phyloP scores from a whole-genome alignment of 805 yeast species.

The Debaryomyces maramus region DNA sequence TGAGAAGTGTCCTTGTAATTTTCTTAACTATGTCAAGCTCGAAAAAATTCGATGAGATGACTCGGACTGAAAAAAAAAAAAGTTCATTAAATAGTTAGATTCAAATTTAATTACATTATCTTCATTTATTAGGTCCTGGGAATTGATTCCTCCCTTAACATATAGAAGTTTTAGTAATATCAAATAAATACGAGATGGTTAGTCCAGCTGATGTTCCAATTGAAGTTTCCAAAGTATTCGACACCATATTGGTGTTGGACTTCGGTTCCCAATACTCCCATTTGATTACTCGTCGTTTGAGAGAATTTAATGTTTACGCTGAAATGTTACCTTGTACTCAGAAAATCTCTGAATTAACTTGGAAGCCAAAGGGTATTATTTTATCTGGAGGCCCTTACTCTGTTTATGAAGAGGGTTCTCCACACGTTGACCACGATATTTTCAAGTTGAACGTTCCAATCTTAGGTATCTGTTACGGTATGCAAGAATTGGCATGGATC shows the following conservation, averaged over 20 bases:
- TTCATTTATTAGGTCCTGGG: constrained; percentile 1
- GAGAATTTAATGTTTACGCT: constrained; percentile 97
- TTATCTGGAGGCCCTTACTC: constrained; percentile 98
- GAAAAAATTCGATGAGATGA: constrained; percentile 1
- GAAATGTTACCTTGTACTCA: constrained; percentile 99
- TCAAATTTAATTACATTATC: background rate
- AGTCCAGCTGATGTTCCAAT: constrained; percentile 34
- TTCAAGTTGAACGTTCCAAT: constrained; percentile 92
- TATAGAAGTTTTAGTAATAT: background rate
- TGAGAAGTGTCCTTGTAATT: too few species aligned
- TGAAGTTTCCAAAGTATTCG: constrained; percentile 85
- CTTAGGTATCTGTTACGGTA: constrained; percentile 97
- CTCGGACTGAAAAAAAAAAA: constrained; percentile 2
- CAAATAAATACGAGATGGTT: background rate
- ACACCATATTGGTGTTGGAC: constrained; percentile 95
- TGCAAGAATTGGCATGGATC: constrained; percentile 99
- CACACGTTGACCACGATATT: constrained; percentile 94
- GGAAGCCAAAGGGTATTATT: constrained; percentile 96
- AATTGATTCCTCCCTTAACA: background rate
- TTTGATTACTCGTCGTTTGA: constrained; percentile 91
- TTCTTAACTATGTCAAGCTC: too few species aligned
- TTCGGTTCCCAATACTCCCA: constrained; percentile 99
- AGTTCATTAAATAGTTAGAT: background rate
- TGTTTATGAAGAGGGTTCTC: constrained; percentile 92
- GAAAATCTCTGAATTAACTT: constrained; percentile 84